Base-by-base conservation (phyloP, 495 filamentous ascomycete genomes). In the Penicillium lagena region DNA sequence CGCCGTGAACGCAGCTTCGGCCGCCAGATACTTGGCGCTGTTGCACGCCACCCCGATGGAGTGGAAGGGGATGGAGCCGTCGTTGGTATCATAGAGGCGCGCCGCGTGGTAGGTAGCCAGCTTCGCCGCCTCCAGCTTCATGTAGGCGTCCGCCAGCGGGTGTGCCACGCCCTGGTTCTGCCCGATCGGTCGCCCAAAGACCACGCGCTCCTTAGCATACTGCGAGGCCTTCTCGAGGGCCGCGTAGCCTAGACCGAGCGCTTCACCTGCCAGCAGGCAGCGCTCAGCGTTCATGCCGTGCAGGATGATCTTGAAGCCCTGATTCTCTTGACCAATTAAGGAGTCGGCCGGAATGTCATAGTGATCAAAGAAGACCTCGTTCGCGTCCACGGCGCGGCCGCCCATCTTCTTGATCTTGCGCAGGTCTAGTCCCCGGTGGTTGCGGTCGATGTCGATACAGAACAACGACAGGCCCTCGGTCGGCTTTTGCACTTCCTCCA, bases 201-300 rank as follows among this genome's bases (percentile, higher is more conserved):
- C 82, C 4, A 80, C 64, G 0, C 86, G 72, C 31, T 86, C 80
- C 38, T 74, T 72, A 1, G 86, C 85, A 51, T 90, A 89, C 14
- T 71, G 68, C 0, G 83, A 67, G 1, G 86, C 82, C 40, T 73
- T 71, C 33, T 73, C 71, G 22, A 91, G 66, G 2, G 86, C 86
- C 0, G 77, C 83, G 51, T 89, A 89, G 1, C 86, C 87, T 5
- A 90, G 68, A 6, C 87, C 86, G 4, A 90, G 65, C 0, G 87
- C 85, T 71, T 90, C 86, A 33, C 84, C 87, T 11, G 84, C 85
- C 0, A 89, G 70, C 4, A 89, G 75, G 55, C 82, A 86, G 28
- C 86, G 77, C 61, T 91, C 87, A 6, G 86, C 85, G 49, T 89
- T 91, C 86, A 91, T 86, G 15, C 87, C 86, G 60, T 89, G 86